phyloP scores from a whole-genome alignment of 768 basidiomycete genomes.

The Suillus cothurnatus region DNA sequence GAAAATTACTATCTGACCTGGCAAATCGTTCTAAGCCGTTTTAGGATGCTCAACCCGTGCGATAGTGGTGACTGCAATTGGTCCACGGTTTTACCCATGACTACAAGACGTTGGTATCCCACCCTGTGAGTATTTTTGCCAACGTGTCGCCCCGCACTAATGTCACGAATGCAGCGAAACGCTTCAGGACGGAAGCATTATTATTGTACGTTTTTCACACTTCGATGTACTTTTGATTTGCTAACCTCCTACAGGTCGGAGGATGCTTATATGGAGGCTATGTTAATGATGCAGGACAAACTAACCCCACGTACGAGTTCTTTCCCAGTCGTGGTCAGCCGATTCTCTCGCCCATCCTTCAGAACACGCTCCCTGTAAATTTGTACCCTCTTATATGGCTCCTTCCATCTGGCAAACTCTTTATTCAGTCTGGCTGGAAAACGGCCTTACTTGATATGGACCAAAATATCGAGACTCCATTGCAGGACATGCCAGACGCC shows the following conservation, averaged over 20 bases:
- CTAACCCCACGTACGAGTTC: constrained; percentile 84
- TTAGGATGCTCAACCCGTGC: constrained; percentile 67
- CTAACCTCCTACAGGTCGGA: constrained; percentile 48
- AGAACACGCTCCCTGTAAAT: constrained; percentile 73
- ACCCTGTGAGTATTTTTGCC: constrained; percentile 51
- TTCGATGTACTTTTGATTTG: neutral
- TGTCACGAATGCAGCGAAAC: constrained; percentile 47
- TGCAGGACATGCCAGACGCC: constrained; percentile 70
- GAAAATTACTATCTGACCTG: constrained; percentile 1
- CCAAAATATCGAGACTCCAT: constrained; percentile 53
- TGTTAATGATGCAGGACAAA: constrained; percentile 67
- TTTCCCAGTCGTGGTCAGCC: constrained; percentile 65
- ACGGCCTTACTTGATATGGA: constrained; percentile 69
- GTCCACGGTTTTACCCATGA: constrained; percentile 45
- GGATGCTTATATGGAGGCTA: constrained; percentile 68
- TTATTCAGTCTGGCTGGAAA: constrained; percentile 67
- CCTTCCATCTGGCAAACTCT: constrained; percentile 62
- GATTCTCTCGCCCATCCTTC: constrained; percentile 61
- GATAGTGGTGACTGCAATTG: constrained; percentile 67
- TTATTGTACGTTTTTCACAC: constrained; percentile 50
- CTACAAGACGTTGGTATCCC: constrained; percentile 76
- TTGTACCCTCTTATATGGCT: constrained; percentile 78
- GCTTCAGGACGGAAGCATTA: constrained; percentile 61
- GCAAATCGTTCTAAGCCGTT: neutral
- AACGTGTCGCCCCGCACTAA: neutral